These are phyloP conservation scores for Decorospora gaudefroyi DNA, from an alignment of 2,329 filamentous ascomycete species.

Conservation along the genomic window DNA sequence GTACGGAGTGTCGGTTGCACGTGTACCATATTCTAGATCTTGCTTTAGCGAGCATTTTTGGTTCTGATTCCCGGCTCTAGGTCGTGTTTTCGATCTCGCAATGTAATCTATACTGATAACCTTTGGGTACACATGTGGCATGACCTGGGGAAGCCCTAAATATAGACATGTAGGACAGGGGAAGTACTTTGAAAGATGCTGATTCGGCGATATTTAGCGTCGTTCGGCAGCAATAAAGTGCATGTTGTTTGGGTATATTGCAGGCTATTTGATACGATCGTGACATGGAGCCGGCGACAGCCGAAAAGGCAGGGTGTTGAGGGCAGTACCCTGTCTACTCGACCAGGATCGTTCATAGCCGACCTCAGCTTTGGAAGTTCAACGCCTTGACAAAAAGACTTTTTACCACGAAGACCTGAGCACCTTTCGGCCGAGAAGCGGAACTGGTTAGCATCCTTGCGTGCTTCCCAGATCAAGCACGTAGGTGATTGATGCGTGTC, in stretches of 20 bases:
- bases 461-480: conserved; percentile 3
- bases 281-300: conserved; percentile 33
- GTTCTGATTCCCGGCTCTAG: conserved; percentile 34
- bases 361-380: conserved; percentile 17
- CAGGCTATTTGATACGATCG: conserved; percentile 38
- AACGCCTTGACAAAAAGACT: conserved; percentile 17
- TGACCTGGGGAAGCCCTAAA: conserved; percentile 31
- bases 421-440: conserved; percentile 25
- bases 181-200: conserved; percentile 6
- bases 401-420: conserved; percentile 5
- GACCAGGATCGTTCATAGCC: too few species aligned
- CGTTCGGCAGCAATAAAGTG: conserved; percentile 36
- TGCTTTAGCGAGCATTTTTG: conserved; percentile 26
- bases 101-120: conserved; percentile 27
- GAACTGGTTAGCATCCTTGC: conserved; percentile 12
- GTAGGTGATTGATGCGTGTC: not conserved
- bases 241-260: conserved; percentile 41
- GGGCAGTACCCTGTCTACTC: conserved; percentile 30
- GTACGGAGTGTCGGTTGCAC: conserved; percentile 25
- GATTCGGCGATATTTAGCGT: conserved; percentile 29
- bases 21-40: conserved; percentile 22
- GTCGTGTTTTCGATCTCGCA: conserved; percentile 24
- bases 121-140: conserved; percentile 24
- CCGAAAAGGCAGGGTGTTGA: conserved; percentile 30
- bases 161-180: conserved; percentile 11